These are phyloP conservation scores for Colletotrichum falcatum DNA, from an alignment of 2,329 filamentous ascomycete species.

Conservation along the genomic window DNA sequence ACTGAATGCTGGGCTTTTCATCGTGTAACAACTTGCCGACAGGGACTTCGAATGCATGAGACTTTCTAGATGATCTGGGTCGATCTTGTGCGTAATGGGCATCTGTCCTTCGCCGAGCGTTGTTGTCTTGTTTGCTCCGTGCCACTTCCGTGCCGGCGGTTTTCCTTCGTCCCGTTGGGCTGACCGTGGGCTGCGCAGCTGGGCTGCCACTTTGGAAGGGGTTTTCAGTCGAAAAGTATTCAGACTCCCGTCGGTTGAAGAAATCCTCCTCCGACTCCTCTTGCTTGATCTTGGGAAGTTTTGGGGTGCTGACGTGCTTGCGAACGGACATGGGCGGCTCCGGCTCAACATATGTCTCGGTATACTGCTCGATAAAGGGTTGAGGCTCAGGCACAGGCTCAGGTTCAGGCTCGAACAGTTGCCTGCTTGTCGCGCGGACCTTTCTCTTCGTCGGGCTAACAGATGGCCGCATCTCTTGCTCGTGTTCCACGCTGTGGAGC, in stretches of 20 bases:
- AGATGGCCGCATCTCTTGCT: conserved; percentile 51
- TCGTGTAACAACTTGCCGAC: conserved; percentile 54
- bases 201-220: conserved; percentile 92
- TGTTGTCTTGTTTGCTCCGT: conserved; percentile 47
- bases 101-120: conserved; percentile 59
- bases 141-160: conserved; percentile 52
- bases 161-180: conserved; percentile 62
- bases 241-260: conserved; percentile 51
- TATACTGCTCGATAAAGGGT: conserved; percentile 55
- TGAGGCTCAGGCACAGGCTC: conserved; percentile 47
- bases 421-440: conserved; percentile 66
- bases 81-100: conserved; percentile 40
- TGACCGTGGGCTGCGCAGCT: conserved; percentile 64
- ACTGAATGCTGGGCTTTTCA: conserved; percentile 48
- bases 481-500: conserved; percentile 65
- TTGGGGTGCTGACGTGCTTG: conserved; percentile 63
- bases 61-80: conserved; percentile 48
- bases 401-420: conserved; percentile 53
- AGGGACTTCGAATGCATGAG: conserved; percentile 70
- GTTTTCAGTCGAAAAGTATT: conserved; percentile 84
- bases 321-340: conserved; percentile 56
- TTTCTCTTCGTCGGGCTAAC: conserved; percentile 65
- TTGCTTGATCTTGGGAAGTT: conserved; percentile 56
- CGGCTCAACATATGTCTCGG: conserved; percentile 66
- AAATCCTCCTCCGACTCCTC: conserved; percentile 66